Conservation (phyloP, 495 filamentous ascomycete genomes). For the Aspergillus egyptiacus region DNA sequence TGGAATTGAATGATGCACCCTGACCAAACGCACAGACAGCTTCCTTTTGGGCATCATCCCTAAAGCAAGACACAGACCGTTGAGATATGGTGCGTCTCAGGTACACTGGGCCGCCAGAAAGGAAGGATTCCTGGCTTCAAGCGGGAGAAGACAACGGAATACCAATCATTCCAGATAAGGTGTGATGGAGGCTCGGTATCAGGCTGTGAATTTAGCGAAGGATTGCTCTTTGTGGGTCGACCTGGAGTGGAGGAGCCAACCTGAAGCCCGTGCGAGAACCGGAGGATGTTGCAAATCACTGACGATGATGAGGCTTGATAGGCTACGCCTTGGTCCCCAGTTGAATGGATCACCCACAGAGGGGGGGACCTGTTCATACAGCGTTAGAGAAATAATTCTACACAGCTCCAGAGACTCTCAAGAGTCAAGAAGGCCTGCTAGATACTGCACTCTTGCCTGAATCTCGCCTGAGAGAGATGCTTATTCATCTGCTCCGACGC, state of each 20-base stretch:
- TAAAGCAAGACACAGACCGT: neutral
- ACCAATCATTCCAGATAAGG: conserved; percentile 11
- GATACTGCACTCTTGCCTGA: neutral
- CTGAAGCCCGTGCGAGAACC: conserved; percentile 4
- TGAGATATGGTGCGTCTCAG: conserved; percentile 6
- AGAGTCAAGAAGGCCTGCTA: no score
- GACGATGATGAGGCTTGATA: neutral
- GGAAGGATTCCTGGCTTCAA: conserved; percentile 2
- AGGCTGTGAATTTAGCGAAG: neutral
- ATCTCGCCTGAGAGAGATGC: neutral
- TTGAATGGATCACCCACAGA: conserved; percentile 1
- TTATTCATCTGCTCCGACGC: conserved; percentile 14
- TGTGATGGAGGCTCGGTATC: conserved; percentile 9
- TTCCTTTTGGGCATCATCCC: conserved; percentile 22
- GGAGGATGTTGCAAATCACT: conserved; percentile 4
- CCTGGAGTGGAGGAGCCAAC: no score
- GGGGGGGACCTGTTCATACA: no score
- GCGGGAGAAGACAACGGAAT: neutral
- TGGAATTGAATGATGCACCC: conserved; percentile 14
- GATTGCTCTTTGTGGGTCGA: neutral
- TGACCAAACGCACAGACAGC: conserved; percentile 20
- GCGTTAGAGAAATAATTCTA: no score
- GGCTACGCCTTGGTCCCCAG: neutral
- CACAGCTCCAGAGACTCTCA: no score
- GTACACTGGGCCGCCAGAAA: conserved; percentile 3